Evolutionary conservation across 2,329 filamentous ascomycete species (phyloP), one percentile per base, ranked within the genome.

Genomic region (Ceratocystis smalleyi): DNA sequence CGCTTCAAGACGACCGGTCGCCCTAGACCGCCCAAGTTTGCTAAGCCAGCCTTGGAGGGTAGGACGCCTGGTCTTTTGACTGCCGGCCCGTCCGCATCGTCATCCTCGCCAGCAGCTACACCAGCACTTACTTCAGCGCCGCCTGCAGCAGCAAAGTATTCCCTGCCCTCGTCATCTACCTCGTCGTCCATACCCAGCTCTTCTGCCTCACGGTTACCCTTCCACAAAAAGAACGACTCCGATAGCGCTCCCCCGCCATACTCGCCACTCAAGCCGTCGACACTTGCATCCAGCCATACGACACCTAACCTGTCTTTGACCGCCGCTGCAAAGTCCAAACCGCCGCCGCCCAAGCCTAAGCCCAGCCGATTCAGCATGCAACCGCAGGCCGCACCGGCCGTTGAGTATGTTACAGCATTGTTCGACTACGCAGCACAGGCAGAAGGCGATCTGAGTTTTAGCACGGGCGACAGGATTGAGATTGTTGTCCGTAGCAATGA

Each of bases 391-490:
- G 74, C 77, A 0, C 83, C 87, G 0, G 76, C 79, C 0, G 81
- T 82, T 0, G 91, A 96, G 74, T 91, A 83, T 0, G 91, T 88
- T 43, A 96, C 91, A 2, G 94, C 94, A 6, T 76, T 99, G 67
- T 99, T 96, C 74, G 94, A 97, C 72, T 99, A 95, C 71, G 89
- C 95, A 67, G 94, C 94, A 5, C 91, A 97, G 73, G 91, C 92
- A 0, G 91, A 95, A 68, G 91, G 91, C 2, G 94, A 99, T 72
- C 77, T 99, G 68, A 95, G 89, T 70, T 99, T 99, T 76, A 82
- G 81, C 19, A 84, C 89, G 0, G 91, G 92, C 4, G 94, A 99
- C 67, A 77, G 87, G 3, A 97, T 99, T 71, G 91, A 97, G 74
- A 91, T 99, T 69, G 74, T 94, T 1, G 81, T 80, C 67, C 82